Percentiles rank a stretch among this genome's conserved stretches.
These are phyloP conservation scores for Gnomoniopsis smithogilvyi DNA, from an alignment of 2,329 filamentous ascomycete species.

Conservation along the genomic window DNA sequence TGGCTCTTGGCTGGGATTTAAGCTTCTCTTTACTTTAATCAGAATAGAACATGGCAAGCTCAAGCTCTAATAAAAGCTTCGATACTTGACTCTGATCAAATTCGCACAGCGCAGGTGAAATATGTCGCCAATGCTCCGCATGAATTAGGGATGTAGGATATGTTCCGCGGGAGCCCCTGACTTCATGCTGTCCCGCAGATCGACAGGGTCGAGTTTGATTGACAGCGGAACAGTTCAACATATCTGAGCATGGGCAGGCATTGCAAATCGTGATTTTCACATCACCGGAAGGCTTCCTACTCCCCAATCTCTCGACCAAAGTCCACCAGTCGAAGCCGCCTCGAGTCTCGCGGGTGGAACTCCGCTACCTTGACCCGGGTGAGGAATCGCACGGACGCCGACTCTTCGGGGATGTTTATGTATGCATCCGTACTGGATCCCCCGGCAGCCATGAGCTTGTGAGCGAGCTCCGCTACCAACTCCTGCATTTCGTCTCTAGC, in stretches of 20 bases:
- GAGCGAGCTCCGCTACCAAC: slow-evolving; percentile 59
- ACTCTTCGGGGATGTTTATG: slow-evolving; percentile 55
- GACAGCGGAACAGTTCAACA: slow-evolving; percentile 5
- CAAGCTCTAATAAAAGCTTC: not conserved
- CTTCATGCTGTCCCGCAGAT: slow-evolving; percentile 9
- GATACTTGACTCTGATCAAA: not conserved
- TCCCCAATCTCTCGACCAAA: slow-evolving; percentile 62
- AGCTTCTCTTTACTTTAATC: no score
- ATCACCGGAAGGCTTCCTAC: slow-evolving; percentile 26
- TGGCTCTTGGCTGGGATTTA: no score
- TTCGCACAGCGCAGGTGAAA: not conserved
- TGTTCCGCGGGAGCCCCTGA: slow-evolving; percentile 3
- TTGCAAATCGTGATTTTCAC: not conserved
- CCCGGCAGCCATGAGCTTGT: slow-evolving; percentile 51
- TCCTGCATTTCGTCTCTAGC: slow-evolving; percentile 56
- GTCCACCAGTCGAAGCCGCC: slow-evolving; percentile 56
- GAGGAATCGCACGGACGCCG: slow-evolving; percentile 61
- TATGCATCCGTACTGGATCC: slow-evolving; percentile 56
- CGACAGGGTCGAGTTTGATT: slow-evolving; percentile 12
- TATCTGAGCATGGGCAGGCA: not conserved
- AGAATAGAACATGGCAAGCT: not conserved
- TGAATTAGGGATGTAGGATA: slow-evolving; percentile 3
- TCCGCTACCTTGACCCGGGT: slow-evolving; percentile 64
- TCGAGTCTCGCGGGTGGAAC: slow-evolving; percentile 63
- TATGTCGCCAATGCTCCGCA: not conserved